phyloP scores from a whole-genome alignment of 805 yeast species.

The Suhomyces prunicola region DNA sequence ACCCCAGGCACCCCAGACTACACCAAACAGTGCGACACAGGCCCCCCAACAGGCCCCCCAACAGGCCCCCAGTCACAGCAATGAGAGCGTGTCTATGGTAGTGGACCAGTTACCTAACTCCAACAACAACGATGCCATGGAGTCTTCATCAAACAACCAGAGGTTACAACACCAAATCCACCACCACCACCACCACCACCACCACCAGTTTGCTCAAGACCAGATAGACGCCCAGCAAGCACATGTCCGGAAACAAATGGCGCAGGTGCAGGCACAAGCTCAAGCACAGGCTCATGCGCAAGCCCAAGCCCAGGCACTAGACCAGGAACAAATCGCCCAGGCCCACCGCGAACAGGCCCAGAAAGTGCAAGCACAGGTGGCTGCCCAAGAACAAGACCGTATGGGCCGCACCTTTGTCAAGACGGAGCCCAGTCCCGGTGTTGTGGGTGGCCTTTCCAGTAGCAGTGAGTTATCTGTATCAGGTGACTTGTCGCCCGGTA shows the following conservation, averaged over 20 bases:
- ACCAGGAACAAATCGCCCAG: background rate
- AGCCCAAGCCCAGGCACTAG: background rate
- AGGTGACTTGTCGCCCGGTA: background rate
- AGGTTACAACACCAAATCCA: background rate
- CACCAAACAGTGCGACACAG: background rate
- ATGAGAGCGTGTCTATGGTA: background rate
- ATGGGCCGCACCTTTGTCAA: background rate
- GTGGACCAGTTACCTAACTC: background rate
- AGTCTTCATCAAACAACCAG: background rate
- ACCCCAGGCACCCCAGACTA: background rate
- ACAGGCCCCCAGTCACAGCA: background rate
- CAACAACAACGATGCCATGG: background rate
- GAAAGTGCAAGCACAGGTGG: background rate
- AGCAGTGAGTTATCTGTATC: background rate
- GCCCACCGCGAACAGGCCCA: background rate
- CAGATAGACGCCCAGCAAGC: conserved; percentile 3
- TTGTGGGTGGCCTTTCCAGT: background rate
- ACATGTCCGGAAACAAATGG: background rate
- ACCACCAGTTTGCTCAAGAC: conserved; percentile 2
- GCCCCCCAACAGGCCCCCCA: background rate
- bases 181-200: conserved; percentile 1
- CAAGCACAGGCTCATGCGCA: background rate
- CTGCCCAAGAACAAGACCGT: background rate
- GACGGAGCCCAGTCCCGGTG: background rate
- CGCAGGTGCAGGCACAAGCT: background rate